phyloP scores from a whole-genome alignment of 2,329 filamentous ascomycete genomes.

The Curvularia lunata region DNA sequence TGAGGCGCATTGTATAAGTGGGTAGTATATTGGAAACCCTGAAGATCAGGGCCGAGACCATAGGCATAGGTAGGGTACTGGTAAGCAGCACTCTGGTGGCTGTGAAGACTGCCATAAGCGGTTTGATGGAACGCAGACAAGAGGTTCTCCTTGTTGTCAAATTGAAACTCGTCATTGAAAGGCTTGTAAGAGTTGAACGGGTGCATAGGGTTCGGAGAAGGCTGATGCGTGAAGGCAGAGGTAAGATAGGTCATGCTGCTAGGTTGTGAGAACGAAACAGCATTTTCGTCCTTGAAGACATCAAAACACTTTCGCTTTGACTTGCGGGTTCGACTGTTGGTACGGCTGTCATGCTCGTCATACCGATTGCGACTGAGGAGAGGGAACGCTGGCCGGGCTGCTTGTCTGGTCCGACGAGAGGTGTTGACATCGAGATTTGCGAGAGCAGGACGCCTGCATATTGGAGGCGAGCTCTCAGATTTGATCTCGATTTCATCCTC shows the following conservation, averaged over 20 bases:
- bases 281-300: slow-evolving; percentile 50
- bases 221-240: slow-evolving; percentile 37
- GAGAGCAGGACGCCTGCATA: slow-evolving; percentile 37
- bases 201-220: slow-evolving; percentile 35
- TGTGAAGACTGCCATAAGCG: slow-evolving; percentile 34
- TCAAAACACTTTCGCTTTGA: slow-evolving; percentile 49
- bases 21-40: slow-evolving; percentile 33
- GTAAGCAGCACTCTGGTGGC: slow-evolving; percentile 31
- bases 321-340: slow-evolving; percentile 36
- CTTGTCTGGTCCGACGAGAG: slow-evolving; percentile 42
- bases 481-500: slow-evolving; percentile 49
- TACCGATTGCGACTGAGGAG: slow-evolving; percentile 34
- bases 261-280: slow-evolving; percentile 42
- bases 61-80: slow-evolving; percentile 41
- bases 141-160: slow-evolving; percentile 46
- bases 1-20: slow-evolving; percentile 32
- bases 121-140: slow-evolving; percentile 33
- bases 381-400: slow-evolving; percentile 27
- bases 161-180: slow-evolving; percentile 37
- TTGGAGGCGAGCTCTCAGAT: slow-evolving; percentile 41
- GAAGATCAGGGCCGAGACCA: slow-evolving; percentile 38
- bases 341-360: slow-evolving; percentile 38
- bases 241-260: slow-evolving; percentile 45
- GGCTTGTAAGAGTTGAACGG: slow-evolving; percentile 37
- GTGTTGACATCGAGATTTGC: slow-evolving; percentile 42